Evolutionary conservation across 2,329 filamentous ascomycete genomes (phyloP).

Genomic region (Blastomyces silverae): DNA sequence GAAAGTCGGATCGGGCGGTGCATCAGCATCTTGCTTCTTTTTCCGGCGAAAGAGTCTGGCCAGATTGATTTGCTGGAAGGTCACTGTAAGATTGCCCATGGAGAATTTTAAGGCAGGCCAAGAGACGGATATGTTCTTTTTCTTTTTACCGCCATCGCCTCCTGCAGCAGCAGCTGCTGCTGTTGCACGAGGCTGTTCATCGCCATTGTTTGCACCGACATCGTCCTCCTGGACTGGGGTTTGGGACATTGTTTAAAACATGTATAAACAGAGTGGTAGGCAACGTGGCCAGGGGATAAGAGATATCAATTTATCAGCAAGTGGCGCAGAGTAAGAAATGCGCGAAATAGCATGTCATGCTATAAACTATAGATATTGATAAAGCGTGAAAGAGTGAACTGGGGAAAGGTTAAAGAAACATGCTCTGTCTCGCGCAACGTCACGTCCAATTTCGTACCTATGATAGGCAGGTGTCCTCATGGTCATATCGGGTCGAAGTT

Average conservation of each 20-base stretch:
- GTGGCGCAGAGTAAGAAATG: neutral
- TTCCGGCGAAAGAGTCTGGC: neutral
- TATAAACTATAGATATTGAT: neutral
- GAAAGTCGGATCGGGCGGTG: slow-evolving; percentile 44
- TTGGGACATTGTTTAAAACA: slow-evolving; percentile 8
- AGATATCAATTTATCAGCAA: neutral
- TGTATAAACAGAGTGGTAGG: neutral
- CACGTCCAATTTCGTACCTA: neutral
- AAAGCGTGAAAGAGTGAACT: neutral
- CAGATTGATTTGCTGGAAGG: neutral
- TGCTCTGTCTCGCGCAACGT: neutral
- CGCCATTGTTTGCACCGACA: neutral
- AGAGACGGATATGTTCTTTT: neutral
- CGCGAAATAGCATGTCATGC: neutral
- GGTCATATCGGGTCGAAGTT: neutral
- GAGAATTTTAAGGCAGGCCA: neutral
- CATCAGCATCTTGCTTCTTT: neutral
- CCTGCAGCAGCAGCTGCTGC: neutral
- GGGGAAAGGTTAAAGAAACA: neutral
- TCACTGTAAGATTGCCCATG: slow-evolving; percentile 7
- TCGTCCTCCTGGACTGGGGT: neutral
- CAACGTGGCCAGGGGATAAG: neutral
- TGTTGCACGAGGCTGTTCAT: slow-evolving; percentile 1
- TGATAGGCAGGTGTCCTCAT: too few species aligned
- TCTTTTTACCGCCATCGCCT: neutral